Base-by-base conservation (phyloP, 345 rosid species). In the Populus alba region DNA sequence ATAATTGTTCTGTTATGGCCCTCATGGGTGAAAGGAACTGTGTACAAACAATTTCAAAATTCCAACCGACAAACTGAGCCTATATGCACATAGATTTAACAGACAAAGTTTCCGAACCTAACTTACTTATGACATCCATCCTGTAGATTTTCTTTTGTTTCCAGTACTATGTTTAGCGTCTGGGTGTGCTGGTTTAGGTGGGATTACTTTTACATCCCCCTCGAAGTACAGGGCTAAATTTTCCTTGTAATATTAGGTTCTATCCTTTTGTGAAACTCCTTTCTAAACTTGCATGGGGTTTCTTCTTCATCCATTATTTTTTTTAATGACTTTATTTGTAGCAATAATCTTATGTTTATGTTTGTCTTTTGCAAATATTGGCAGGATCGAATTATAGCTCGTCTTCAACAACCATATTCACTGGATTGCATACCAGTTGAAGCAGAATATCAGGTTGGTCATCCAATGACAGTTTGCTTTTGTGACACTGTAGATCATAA, bases 401-500 rank as follows among this genome's bases (percentile, higher is more conserved):
- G 99, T 76, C 96, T 97, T 71, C 99, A 92, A 83, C 99, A 97
- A 81, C 97, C 98, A 18, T 97, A 97, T 86, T 97, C 99, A 1
- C 86, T 97, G 43, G 98, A 97, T 78, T 97, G 99, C 83, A 97
- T 97, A 86, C 99, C 99, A 6, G 99, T 97, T 66, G 99, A 94
- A 90, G 99, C 99, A 71, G 98, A 97, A 82, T 97, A 88, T 88
- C 98, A 97, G 94, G 99, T 92, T 77, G 41, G 86, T 80, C 39
- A 25, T 78, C 72, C 12, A 25, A 37, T 45, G 29, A 71, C 4
- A 69, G 57, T 68, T 22, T 72, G 62, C 53, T 25, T 47, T 62
- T 20, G 41, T 59, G 25, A 55, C 39, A 65, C 35, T 22, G 2
- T 29, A 37, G 55, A 53, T 16, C 2, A 3, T 66, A 33, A 35